A percentile compares a stretch with the other conserved stretches of the same genome.
These are phyloP conservation scores for Rubroboletus satanas DNA, from an alignment of 768 basidiomycete genomes.

Conservation along the genomic window DNA sequence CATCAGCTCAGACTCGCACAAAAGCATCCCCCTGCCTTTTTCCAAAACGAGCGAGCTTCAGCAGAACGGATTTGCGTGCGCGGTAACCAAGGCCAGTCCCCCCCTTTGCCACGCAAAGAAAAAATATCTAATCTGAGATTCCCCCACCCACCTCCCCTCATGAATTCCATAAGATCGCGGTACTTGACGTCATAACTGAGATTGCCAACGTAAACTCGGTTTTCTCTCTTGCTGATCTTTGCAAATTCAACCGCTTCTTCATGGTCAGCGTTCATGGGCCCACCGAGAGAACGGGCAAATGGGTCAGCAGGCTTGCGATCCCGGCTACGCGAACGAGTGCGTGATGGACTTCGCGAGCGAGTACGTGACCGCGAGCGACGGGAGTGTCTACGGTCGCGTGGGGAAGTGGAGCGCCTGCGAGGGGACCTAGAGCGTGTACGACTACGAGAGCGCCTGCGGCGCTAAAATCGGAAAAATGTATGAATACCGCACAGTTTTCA, in stretches of 20 bases:
- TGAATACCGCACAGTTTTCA: neutral
- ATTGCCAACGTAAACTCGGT: conserved; percentile 98
- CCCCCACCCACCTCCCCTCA: conserved; percentile 99
- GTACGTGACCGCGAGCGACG: conserved; percentile 64
- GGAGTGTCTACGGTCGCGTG: conserved; percentile 50
- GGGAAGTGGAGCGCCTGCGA: conserved; percentile 62
- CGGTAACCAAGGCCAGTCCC: conserved; percentile 25
- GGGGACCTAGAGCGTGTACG: conserved; percentile 65
- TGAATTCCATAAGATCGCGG: conserved; percentile 98
- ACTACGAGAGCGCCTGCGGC: conserved; percentile 64
- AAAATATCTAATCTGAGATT: conserved; percentile 58
- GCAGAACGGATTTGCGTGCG: conserved; percentile 34
- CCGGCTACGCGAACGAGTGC: conserved; percentile 51
- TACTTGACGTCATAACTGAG: conserved; percentile 99
- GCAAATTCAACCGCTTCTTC: conserved; percentile 95
- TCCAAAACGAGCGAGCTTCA: conserved; percentile 33
- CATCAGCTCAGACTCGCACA: conserved; percentile 35
- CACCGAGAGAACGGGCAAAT: conserved; percentile 77
- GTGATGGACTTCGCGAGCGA: conserved; percentile 51
- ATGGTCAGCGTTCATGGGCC: conserved; percentile 85
- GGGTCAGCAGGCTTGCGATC: conserved; percentile 59
- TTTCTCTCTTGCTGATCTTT: conserved; percentile 95
- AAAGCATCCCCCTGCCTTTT: conserved; percentile 32
- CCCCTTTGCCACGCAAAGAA: conserved; percentile 39
- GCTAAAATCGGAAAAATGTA: conserved; percentile 33